phyloP scores from a whole-genome alignment of 257 asterid species.

The Solanum corneliomulleri region DNA sequence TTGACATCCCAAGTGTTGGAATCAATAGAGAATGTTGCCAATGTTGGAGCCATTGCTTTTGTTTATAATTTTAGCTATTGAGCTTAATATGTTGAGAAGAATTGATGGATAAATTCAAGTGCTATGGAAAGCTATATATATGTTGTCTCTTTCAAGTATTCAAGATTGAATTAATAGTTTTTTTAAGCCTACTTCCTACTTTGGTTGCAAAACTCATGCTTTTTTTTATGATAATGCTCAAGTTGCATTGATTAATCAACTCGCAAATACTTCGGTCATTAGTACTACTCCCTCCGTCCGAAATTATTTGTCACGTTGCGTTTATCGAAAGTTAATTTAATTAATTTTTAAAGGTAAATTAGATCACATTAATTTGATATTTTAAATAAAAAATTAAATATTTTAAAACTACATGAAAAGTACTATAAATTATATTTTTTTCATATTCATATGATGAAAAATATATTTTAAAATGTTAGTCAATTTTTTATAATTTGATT shows the following conservation, averaged over 20 bases:
- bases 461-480: too few relatives aligned
- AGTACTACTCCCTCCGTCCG: neutral
- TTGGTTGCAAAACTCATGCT: constrained; percentile 1
- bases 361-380: too few relatives aligned
- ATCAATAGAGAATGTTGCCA: constrained; percentile 7
- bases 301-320: too few relatives aligned
- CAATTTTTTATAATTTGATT: too few relatives aligned
- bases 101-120: neutral
- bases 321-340: too few relatives aligned
- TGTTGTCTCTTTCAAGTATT: neutral
- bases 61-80: neutral
- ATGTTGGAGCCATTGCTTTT: neutral
- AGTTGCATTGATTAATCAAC: neutral
- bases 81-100: neutral
- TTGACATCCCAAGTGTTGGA: constrained; percentile 7
- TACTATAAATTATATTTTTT: too few relatives aligned
- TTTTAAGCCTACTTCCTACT: neutral
- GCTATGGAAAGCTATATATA: neutral
- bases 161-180: neutral
- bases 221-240: neutral
- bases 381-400: too few relatives aligned
- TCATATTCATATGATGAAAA: too few relatives aligned
- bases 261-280: neutral
- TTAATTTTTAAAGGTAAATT: too few relatives aligned
- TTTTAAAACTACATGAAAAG: too few relatives aligned